Conservation (phyloP, 148 eudicot species). For the Beta vulgaris region DNA sequence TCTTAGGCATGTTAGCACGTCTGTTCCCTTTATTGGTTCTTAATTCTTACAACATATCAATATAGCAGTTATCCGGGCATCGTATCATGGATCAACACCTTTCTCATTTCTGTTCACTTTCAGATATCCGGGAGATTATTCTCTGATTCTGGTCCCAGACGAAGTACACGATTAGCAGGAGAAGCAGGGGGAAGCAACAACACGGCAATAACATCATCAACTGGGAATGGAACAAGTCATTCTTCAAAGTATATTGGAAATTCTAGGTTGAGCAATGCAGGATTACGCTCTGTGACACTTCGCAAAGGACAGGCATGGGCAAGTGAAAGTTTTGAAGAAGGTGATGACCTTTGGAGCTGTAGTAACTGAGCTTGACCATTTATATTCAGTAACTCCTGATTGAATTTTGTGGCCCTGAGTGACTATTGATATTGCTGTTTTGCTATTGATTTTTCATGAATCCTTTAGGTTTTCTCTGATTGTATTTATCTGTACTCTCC, state of each 20-base stretch:
- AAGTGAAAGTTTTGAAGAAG: slow-evolving; percentile 74
- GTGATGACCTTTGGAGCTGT: slow-evolving; percentile 33
- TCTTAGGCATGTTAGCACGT: neutral
- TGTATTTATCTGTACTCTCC: neutral
- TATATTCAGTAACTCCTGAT: neutral
- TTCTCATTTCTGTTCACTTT: slow-evolving; percentile 15
- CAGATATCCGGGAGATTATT: slow-evolving; percentile 94
- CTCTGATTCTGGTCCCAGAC: slow-evolving; percentile 85
- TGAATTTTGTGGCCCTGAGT: neutral
- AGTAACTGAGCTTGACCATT: neutral
- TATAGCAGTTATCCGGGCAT: neutral
- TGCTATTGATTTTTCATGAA: neutral
- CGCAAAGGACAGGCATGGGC: slow-evolving; percentile 69
- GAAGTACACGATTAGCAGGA: slow-evolving; percentile 83
- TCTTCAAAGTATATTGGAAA: slow-evolving; percentile 59
- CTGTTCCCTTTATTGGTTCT: neutral
- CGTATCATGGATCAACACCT: slow-evolving; percentile 10
- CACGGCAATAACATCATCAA: slow-evolving; percentile 38
- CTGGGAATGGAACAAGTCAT: slow-evolving; percentile 80
- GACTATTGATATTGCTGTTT: neutral
- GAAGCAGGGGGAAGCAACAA: slow-evolving; percentile 49
- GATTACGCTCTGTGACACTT: slow-evolving; percentile 63
- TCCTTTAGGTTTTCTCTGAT: neutral
- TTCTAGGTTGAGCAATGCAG: slow-evolving; percentile 57
- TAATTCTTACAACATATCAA: neutral